Percentiles rank a stretch among this genome's conserved stretches.
phyloP scores from a whole-genome alignment of 768 basidiomycete genomes.

The Pholiota conissans region DNA sequence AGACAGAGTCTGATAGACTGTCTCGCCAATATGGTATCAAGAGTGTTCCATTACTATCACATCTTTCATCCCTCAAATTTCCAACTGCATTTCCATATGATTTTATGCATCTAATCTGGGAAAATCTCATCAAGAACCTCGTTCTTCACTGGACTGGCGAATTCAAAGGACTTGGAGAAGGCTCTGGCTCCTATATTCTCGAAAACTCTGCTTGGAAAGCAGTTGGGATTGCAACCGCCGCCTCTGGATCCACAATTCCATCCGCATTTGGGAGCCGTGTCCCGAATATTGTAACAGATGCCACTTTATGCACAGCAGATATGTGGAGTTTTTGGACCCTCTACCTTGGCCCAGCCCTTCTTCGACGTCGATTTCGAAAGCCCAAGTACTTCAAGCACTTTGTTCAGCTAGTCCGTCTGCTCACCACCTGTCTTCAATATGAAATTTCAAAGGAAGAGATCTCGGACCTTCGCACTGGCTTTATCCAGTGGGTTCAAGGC shows the following conservation, averaged over 20 bases:
- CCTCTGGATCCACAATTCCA: constrained; percentile 37
- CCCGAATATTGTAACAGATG: constrained; percentile 31
- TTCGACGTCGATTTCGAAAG: constrained; percentile 29
- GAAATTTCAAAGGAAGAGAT: constrained; percentile 29
- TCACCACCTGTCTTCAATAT: constrained; percentile 36
- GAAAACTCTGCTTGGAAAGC: no score
- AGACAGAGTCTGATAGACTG: constrained; percentile 15
- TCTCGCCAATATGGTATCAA: constrained; percentile 33
- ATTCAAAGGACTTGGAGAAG: no score
- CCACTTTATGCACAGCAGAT: constrained; percentile 32
- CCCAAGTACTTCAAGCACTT: constrained; percentile 43
- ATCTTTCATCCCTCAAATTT: constrained; percentile 32
- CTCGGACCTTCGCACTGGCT: constrained; percentile 24
- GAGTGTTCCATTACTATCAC: constrained; percentile 30
- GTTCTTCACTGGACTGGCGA: constrained; percentile 16
- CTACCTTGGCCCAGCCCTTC: constrained; percentile 38
- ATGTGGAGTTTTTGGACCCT: constrained; percentile 38
- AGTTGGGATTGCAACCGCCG: constrained; percentile 24
- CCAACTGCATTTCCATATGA: constrained; percentile 42
- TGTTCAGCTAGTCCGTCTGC: constrained; percentile 34
- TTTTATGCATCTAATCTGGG: constrained; percentile 45
- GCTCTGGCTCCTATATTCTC: no score
- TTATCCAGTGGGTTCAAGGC: constrained; percentile 33
- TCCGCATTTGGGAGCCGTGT: constrained; percentile 33
- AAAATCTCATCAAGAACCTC: constrained; percentile 39